These are phyloP conservation scores for Xylariomycetidae sp. DNA, from an alignment of 2,329 filamentous ascomycete species.

Conservation along the genomic window DNA sequence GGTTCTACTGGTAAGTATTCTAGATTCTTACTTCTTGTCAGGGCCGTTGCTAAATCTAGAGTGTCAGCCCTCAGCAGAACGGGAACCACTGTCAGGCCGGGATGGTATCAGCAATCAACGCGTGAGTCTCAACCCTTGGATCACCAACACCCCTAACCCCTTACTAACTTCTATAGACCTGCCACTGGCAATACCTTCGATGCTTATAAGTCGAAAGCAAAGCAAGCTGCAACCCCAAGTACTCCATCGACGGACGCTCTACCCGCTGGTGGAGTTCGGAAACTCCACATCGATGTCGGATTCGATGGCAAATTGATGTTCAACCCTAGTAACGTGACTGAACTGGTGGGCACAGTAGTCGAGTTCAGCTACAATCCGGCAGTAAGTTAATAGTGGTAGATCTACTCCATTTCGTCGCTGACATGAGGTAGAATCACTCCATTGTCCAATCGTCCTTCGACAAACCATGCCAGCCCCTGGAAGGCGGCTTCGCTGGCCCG, in stretches of 20 bases:
- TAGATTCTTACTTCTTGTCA: no score
- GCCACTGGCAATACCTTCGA: conserved; percentile 30
- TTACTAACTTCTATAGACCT: conserved; percentile 18
- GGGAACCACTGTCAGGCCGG: conserved; percentile 40
- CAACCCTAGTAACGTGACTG: conserved; percentile 29
- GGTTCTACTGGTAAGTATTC: conserved; percentile 43
- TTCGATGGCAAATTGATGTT: conserved; percentile 27
- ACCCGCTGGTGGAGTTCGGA: conserved; percentile 29
- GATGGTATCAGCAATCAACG: conserved; percentile 36
- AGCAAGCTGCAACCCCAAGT: conserved; percentile 19
- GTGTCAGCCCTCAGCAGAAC: conserved; percentile 33
- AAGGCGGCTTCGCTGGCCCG: conserved; percentile 33
- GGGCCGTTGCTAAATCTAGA: no score
- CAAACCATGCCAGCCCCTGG: conserved; percentile 34
- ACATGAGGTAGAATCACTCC: conserved; percentile 26
- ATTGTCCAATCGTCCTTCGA: conserved; percentile 36
- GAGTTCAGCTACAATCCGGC: conserved; percentile 31
- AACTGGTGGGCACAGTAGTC: conserved; percentile 28
- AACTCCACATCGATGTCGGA: conserved; percentile 29
- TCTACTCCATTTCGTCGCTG: neutral
- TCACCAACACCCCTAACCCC: no score
- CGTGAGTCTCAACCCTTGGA: conserved; percentile 23
- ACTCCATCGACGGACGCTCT: conserved; percentile 24
- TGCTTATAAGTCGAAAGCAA: conserved; percentile 26
- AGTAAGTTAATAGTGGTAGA: conserved; percentile 8